phyloP scores from a whole-genome alignment of 1,139 yeast species.

The Sugiyamaella japonica region DNA sequence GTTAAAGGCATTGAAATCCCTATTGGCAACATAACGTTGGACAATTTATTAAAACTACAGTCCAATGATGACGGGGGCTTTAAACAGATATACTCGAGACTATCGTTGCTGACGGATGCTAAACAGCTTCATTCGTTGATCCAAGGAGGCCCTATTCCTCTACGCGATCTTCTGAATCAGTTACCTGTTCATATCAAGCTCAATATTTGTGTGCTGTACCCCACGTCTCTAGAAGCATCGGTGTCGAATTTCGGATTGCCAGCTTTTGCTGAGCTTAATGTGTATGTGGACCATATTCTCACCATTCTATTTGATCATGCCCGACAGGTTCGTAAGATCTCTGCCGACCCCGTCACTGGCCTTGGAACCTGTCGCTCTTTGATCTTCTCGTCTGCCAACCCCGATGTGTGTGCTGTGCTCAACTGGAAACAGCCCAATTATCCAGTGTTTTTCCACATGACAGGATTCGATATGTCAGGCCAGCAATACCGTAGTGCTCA shows the following conservation, averaged over 20 bases:
- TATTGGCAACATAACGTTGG: conserved; percentile 46
- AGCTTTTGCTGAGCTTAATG: conserved; percentile 55
- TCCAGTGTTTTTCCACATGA: conserved; percentile 86
- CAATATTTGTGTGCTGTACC: conserved; percentile 78
- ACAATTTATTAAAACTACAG: conserved; percentile 44
- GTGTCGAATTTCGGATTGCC: conserved; percentile 49
- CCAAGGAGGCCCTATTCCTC: conserved; percentile 54
- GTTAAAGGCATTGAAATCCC: conserved; percentile 54
- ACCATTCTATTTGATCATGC: conserved; percentile 78
- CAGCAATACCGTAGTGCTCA: conserved; percentile 40
- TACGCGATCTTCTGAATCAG: conserved; percentile 57
- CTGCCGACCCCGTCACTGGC: conserved; percentile 24
- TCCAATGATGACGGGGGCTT: conserved; percentile 1
- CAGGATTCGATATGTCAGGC: conserved; percentile 43
- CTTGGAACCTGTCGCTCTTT: conserved; percentile 53
- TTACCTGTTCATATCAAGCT: conserved; percentile 63
- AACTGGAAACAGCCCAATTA: conserved; percentile 99
- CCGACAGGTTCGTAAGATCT: conserved; percentile 35
- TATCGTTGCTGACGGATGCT: conserved; percentile 38
- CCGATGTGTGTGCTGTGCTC: conserved; percentile 83
- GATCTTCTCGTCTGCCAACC: conserved; percentile 81
- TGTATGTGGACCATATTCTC: conserved; percentile 72
- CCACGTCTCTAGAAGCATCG: conserved; percentile 66
- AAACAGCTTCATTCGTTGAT: conserved; percentile 38
- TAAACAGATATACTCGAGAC: conserved; percentile 30